A percentile compares a stretch with the other conserved stretches of the same genome.
Conservation (phyloP, 352 stramenopile genomes). For the Aphanomyces cochlioides region DNA sequence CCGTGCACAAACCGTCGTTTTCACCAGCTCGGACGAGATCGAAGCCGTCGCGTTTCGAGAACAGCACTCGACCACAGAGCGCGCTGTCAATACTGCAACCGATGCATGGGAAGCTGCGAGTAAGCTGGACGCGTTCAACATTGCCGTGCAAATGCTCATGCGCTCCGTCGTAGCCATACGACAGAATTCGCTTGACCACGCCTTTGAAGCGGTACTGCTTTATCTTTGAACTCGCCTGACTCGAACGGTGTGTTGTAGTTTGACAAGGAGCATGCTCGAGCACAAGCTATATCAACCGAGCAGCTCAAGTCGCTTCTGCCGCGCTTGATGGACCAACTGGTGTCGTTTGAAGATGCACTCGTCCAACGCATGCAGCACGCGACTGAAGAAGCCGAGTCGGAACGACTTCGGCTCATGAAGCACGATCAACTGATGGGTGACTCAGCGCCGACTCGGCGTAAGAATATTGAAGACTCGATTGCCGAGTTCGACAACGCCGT, state of each 20-base stretch:
- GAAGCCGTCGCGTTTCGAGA: conserved; percentile 5
- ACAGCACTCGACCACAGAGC: neutral
- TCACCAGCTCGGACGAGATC: neutral
- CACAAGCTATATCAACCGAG: neutral
- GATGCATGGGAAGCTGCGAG: neutral
- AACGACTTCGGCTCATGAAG: neutral
- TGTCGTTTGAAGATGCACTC: neutral
- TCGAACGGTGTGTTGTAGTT: neutral
- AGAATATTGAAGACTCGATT: neutral
- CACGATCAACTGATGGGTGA: neutral
- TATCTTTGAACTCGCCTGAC: too few species aligned
- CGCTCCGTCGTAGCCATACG: neutral
- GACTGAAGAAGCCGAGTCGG: neutral
- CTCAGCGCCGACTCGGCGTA: neutral
- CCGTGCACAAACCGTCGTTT: neutral
- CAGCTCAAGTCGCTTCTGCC: neutral
- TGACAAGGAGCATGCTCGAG: neutral
- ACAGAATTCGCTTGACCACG: neutral
- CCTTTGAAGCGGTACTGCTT: neutral
- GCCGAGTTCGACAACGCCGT: conserved; percentile 10
- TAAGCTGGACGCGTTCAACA: neutral
- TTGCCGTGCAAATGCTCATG: neutral
- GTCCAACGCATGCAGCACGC: conserved; percentile 5
- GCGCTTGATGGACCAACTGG: neutral
- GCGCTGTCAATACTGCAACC: neutral